These are phyloP conservation scores for Aphanoascus verrucosus DNA, from an alignment of 2,329 filamentous ascomycete species.

Conservation along the genomic window DNA sequence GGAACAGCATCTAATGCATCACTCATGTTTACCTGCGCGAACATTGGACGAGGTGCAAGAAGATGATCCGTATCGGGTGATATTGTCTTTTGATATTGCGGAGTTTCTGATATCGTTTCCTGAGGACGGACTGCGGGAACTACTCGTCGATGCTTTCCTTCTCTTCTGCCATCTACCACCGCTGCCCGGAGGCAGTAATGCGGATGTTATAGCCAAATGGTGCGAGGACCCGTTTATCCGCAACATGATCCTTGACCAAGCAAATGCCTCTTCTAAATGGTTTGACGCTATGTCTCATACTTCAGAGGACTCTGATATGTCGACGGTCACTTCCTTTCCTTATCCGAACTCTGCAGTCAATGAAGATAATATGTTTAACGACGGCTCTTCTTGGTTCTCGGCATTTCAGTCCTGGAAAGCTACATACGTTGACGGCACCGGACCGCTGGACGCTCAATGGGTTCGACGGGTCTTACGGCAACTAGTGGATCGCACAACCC, in stretches of 20 bases:
- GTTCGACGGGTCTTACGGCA: conserved; percentile 47
- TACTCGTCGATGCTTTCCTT: conserved; percentile 60
- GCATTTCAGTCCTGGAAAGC: conserved; percentile 27
- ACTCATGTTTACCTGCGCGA: conserved; percentile 55
- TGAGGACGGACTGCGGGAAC: conserved; percentile 26
- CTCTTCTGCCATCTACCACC: conserved; percentile 57
- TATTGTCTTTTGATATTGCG: conserved; percentile 68
- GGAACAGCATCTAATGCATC: conserved; percentile 44
- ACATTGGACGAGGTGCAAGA: conserved; percentile 63
- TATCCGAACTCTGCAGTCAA: conserved; percentile 33
- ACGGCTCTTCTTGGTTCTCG: conserved; percentile 39
- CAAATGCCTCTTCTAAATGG: conserved; percentile 21
- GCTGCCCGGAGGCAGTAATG: conserved; percentile 23
- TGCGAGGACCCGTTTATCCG: conserved; percentile 46
- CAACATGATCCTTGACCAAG: conserved; percentile 30
- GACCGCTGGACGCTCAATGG: conserved; percentile 38
- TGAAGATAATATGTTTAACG: conserved; percentile 46
- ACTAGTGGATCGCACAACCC: conserved; percentile 38
- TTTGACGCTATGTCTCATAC: conserved; percentile 14
- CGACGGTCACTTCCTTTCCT: conserved; percentile 27
- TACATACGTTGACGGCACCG: conserved; percentile 19
- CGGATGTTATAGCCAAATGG: conserved; percentile 29
- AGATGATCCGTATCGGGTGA: conserved; percentile 71
- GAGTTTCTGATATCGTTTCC: conserved; percentile 43
- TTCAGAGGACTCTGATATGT: conserved; percentile 9